phyloP scores from a whole-genome alignment of 139 green algal genomes.

The Monoraphidium neglectum region DNA sequence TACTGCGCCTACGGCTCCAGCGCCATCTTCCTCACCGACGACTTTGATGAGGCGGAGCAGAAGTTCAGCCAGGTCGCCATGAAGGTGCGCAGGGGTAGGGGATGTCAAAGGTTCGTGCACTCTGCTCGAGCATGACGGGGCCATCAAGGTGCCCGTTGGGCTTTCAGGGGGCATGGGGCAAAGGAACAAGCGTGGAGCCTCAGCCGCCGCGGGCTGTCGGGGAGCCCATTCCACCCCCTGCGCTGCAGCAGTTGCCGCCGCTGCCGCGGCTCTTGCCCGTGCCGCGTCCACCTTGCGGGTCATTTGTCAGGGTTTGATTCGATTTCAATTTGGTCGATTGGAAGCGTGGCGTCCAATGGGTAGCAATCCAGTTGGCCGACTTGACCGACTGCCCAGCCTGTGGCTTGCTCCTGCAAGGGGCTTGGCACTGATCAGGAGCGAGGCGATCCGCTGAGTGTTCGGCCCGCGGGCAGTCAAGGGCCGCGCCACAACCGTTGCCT shows the following conservation, averaged over 20 bases:
- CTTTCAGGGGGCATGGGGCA: constrained; percentile 4
- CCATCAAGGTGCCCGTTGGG: neutral
- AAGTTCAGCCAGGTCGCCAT: constrained; percentile 63
- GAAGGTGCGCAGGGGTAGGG: neutral
- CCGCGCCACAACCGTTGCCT: neutral
- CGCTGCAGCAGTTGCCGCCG: constrained; percentile 80
- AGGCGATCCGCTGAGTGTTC: too few species aligned
- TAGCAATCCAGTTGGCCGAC: too few species aligned
- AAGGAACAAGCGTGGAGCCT: constrained; percentile 9
- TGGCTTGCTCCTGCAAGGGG: too few species aligned
- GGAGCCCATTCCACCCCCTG: too few species aligned
- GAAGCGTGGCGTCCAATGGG: too few species aligned
- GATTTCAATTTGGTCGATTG: too few species aligned
- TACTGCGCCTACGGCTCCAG: constrained; percentile 47
- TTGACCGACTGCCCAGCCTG: too few species aligned
- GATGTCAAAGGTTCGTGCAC: neutral
- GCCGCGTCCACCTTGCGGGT: too few species aligned
- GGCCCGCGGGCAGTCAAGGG: too few species aligned
- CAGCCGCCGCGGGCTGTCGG: constrained; percentile 85
- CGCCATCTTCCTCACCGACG: constrained; percentile 36
- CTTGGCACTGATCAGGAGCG: too few species aligned
- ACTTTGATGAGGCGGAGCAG: constrained; percentile 47
- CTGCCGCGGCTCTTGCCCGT: constrained; percentile 77
- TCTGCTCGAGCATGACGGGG: neutral
- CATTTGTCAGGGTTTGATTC: too few species aligned